Conservation (phyloP, 306 rosid genomes). For the Corylus avellana region DNA sequence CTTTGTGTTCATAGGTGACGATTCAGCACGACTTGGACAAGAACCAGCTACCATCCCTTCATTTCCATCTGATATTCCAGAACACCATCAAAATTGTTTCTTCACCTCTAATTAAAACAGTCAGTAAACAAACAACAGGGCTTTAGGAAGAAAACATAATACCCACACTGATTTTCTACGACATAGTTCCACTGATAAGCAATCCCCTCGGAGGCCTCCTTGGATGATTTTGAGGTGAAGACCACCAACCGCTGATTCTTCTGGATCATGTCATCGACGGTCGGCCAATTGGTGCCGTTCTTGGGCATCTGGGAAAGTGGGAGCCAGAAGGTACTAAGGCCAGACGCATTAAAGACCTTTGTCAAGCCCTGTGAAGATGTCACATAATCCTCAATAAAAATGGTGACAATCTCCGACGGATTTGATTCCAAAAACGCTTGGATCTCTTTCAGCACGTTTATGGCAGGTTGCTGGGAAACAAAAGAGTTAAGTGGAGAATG, state of each 20-base stretch:
- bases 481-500: constrained; percentile 14
- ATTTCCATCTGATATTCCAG: constrained; percentile 70
- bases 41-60: constrained; percentile 67
- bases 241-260: constrained; percentile 77
- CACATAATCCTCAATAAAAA: constrained; percentile 90
- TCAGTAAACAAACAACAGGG: not conserved
- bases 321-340: constrained; percentile 53
- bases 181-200: constrained; percentile 78
- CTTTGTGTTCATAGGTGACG: constrained; percentile 61
- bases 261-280: constrained; percentile 74
- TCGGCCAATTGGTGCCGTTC: constrained; percentile 83
- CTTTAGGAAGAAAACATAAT: not conserved
- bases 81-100: constrained; percentile 15
- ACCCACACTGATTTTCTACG: constrained; percentile 92
- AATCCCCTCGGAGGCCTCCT: constrained; percentile 84
- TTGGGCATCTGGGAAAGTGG: constrained; percentile 73
- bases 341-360: constrained; percentile 70
- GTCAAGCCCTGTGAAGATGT: constrained; percentile 63
- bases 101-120: not conserved
- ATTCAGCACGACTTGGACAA: constrained; percentile 78
- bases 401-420: constrained; percentile 82
- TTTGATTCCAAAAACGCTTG: constrained; percentile 59
- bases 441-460: constrained; percentile 63
- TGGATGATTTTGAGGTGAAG: constrained; percentile 69
- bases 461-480: constrained; percentile 67